A percentile compares a stretch with the other conserved stretches of the same genome.
Conservation (phyloP, 108 stramenopile species). For the Pseudonitzschia multiseries region DNA sequence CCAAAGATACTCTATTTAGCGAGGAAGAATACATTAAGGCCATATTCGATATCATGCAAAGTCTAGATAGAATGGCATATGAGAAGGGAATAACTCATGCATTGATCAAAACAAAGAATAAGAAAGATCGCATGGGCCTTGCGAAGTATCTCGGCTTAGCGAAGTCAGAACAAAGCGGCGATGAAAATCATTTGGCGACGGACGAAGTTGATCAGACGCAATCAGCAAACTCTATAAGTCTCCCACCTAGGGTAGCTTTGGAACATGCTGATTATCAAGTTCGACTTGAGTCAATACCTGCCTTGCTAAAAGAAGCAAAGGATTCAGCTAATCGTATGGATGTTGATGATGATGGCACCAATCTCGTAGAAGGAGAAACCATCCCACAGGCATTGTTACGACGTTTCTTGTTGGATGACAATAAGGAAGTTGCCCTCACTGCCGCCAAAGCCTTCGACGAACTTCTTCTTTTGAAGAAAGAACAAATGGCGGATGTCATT, state of each 20-base stretch:
- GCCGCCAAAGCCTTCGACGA: conserved; percentile 48
- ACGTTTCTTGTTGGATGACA: conserved; percentile 54
- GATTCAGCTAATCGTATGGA: conserved; percentile 11
- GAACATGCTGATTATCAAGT: conserved; percentile 66
- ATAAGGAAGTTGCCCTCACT: conserved; percentile 47
- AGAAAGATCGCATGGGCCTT: conserved; percentile 5
- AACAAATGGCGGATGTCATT: not conserved
- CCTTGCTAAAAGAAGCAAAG: conserved; percentile 30
- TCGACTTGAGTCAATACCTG: conserved; percentile 58
- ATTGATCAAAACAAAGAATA: conserved; percentile 21
- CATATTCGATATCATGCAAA: conserved; percentile 21
- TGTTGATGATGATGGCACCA: conserved; percentile 14
- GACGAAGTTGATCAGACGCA: not conserved
- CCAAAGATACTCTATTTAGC: not conserved
- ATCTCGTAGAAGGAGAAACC: conserved; percentile 24
- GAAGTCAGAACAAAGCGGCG: not conserved
- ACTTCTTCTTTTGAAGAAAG: conserved; percentile 20
- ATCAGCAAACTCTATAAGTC: not conserved
- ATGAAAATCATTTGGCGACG: not conserved
- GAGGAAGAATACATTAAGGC: conserved; percentile 15
- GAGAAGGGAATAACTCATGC: conserved; percentile 44
- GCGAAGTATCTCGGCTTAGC: conserved; percentile 8
- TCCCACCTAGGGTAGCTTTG: conserved; percentile 71
- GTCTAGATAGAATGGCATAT: conserved; percentile 20
- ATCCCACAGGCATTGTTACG: conserved; percentile 56